A percentile compares a stretch with the other conserved stretches of the same genome.
Evolutionary conservation across 129 eudicot species (phyloP).

Genomic region (Flaveria ramosissima): DNA sequence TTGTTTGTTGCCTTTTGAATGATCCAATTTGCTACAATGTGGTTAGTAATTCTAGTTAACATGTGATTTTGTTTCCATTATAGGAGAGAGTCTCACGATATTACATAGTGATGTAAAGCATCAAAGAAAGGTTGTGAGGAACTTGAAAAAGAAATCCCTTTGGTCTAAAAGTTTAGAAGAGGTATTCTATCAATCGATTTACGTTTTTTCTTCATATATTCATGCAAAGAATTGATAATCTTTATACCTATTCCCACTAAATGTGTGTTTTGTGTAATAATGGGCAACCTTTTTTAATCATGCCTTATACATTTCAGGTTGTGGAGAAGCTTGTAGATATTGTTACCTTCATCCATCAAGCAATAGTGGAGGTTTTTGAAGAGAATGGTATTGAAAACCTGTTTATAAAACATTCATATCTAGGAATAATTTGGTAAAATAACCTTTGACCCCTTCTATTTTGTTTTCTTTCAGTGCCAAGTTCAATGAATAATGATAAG

Average conservation of each 20-base stretch:
- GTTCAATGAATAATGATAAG: slow-evolving; percentile 30
- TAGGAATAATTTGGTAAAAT: neutral
- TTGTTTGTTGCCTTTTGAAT: neutral
- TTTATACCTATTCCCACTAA: neutral
- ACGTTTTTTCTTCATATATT: neutral
- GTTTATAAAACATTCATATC: neutral
- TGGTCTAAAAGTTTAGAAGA: slow-evolving; percentile 90
- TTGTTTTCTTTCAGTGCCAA: slow-evolving; percentile 29
- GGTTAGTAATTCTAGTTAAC: slow-evolving; percentile 20
- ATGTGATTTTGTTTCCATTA: slow-evolving; percentile 22
- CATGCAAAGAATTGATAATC: neutral
- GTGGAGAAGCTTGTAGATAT: slow-evolving; percentile 91
- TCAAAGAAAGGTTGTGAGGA: slow-evolving; percentile 69
- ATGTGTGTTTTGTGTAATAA: neutral
- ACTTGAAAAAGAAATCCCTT: slow-evolving; percentile 91
- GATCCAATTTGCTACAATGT: neutral
- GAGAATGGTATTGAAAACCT: slow-evolving; percentile 52
- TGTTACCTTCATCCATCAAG: slow-evolving; percentile 83
- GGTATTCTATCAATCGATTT: slow-evolving; percentile 37
- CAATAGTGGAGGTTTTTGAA: slow-evolving; percentile 74
- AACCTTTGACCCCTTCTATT: neutral
- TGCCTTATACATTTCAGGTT: slow-evolving; percentile 41
- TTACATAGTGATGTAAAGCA: slow-evolving; percentile 81
- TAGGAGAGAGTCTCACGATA: slow-evolving; percentile 72
- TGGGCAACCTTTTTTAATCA: neutral